Evolutionary conservation across 2,329 filamentous ascomycete genomes (phyloP).

Genomic region (Fusarium sp.): DNA sequence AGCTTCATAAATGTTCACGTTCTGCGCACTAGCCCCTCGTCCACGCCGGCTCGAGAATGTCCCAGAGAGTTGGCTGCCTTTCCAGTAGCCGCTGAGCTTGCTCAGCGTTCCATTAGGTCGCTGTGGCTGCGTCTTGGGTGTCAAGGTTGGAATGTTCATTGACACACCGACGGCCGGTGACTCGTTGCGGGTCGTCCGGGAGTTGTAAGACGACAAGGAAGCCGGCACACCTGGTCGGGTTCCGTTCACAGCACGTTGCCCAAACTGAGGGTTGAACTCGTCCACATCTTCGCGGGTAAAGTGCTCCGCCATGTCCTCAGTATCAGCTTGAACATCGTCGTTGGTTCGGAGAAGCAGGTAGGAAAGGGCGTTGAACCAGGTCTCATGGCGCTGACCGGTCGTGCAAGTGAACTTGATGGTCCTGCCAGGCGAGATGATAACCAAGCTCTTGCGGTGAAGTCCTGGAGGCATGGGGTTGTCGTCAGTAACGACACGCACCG

Average conservation of each 20-base stretch:
- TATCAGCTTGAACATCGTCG: constrained; percentile 70
- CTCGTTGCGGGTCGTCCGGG: constrained; percentile 75
- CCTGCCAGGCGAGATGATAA: constrained; percentile 89
- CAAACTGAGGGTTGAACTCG: constrained; percentile 83
- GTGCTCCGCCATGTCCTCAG: constrained; percentile 68
- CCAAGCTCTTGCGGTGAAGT: constrained; percentile 91
- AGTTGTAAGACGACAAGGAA: constrained; percentile 86
- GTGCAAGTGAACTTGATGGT: constrained; percentile 94
- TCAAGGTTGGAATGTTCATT: constrained; percentile 68
- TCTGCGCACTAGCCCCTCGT: constrained; percentile 60
- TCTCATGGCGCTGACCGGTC: constrained; percentile 94
- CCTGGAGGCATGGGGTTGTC: constrained; percentile 96
- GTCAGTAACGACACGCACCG: constrained; percentile 90
- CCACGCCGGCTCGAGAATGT: constrained; percentile 67
- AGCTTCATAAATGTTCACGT: constrained; percentile 68
- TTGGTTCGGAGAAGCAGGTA: constrained; percentile 87
- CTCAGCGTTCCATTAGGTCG: constrained; percentile 63
- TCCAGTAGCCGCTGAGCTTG: constrained; percentile 72
- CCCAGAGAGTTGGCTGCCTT: constrained; percentile 58
- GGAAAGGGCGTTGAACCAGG: constrained; percentile 97
- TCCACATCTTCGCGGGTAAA: constrained; percentile 73
- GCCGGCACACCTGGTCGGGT: constrained; percentile 66
- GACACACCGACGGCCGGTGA: constrained; percentile 66
- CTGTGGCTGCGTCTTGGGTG: constrained; percentile 58
- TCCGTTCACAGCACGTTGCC: constrained; percentile 47